Base-by-base conservation (phyloP, 2,329 filamentous ascomycete genomes). In the Magnaporthiopsis incrustans region DNA sequence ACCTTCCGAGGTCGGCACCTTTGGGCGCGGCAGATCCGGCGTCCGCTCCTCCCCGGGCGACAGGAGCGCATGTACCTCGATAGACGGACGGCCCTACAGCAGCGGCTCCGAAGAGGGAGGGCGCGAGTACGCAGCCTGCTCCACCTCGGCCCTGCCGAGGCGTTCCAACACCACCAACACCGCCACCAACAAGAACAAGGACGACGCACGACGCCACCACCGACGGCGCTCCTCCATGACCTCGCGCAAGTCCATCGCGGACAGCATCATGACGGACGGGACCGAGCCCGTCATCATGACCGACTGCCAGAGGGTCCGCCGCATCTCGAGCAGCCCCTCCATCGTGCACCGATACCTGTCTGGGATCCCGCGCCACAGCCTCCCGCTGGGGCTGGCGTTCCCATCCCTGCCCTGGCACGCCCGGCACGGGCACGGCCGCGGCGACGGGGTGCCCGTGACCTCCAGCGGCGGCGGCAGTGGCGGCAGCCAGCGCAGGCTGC, bases 181-280 rank as follows among this genome's bases (percentile, higher is more conserved):
- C 33, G 33, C 27, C 27, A 30, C 27, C 27, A 30, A 30, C 27
- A 30, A 30, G 27, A 30, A 22, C 44, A 53, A n/a, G 1, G 18
- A 22, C 44, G 44, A 53, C 5, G 44, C 44, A 11, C 2, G 7
- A 11, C 2, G 7, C 22, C 44, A 53, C 44, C 44, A 53, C 44
- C 44, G 22, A n/a, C 44, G 44, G 6, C 44, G 18, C 18, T n/a
- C 44, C 1, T 53, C 44, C 44, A 53, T 53, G 44, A 5, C 44
- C 44, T 53, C 44, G 44, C 60, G 26, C 27, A 63, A 62, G 5
- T 76, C 74, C 12, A 69, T 74, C 14, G 68, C 72, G 8, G 72
- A 73, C 30, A 77, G 75, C 65, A 67, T 76, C 27, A 66, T 69
- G n/a, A 73, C 73, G 4, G 71, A 69, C 15, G 70, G 69, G 27